Percentiles rank a stretch among this genome's conserved stretches.
These are phyloP conservation scores for Zymoseptoria pseudotritici DNA, from an alignment of 2,329 filamentous ascomycete species.

Conservation along the genomic window DNA sequence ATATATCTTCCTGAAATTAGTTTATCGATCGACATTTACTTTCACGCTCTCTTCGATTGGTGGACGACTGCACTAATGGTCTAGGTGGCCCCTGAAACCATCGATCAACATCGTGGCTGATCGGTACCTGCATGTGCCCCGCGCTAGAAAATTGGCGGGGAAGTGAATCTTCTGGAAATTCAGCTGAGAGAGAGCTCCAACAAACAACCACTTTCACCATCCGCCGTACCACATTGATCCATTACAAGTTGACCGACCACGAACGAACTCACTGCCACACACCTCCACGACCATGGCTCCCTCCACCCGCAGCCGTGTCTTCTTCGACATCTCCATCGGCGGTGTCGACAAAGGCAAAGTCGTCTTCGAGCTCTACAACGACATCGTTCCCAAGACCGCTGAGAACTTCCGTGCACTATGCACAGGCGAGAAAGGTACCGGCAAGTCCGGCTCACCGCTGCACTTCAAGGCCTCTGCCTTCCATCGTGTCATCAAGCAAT, in stretches of 20 bases:
- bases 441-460: slow-evolving; percentile 74
- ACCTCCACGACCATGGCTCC: slow-evolving; percentile 6
- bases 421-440: slow-evolving; percentile 85
- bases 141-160: neutral
- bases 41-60: neutral
- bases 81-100: neutral
- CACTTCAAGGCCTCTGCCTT: slow-evolving; percentile 89
- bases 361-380: slow-evolving; percentile 67
- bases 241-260: no score
- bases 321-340: slow-evolving; percentile 85
- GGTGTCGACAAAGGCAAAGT: slow-evolving; percentile 66
- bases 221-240: no score
- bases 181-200: neutral
- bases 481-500: slow-evolving; percentile 95
- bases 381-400: slow-evolving; percentile 81
- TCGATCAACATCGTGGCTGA: neutral
- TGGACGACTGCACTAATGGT: no score
- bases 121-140: neutral
- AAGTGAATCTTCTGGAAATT: neutral
- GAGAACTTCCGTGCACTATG: slow-evolving; percentile 94
- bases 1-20: neutral
- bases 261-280: neutral
- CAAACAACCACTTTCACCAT: neutral
- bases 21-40: neutral
- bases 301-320: slow-evolving; percentile 65